phyloP scores from a whole-genome alignment of 1,139 yeast species.

The Keqinozyma sinolaborantium region DNA sequence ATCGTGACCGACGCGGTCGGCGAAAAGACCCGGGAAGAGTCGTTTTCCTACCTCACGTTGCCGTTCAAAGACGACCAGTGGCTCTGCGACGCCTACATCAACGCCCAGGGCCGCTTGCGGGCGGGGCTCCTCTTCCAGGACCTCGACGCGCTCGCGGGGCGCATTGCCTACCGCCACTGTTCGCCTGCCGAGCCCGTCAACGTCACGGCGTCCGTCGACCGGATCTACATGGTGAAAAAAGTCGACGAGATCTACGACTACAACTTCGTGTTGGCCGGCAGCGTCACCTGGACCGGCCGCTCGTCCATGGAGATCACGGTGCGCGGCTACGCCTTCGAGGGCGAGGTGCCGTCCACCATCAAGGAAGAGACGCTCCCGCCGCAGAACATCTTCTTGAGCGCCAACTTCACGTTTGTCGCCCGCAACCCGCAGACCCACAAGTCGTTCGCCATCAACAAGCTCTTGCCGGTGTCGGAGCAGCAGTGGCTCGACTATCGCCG shows the following conservation, averaged over 20 bases:
- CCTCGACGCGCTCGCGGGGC: slow-evolving; percentile 84
- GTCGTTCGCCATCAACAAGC: slow-evolving; percentile 78
- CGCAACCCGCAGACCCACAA: slow-evolving; percentile 87
- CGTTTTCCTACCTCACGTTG: slow-evolving; percentile 67
- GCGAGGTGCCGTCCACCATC: slow-evolving; percentile 35
- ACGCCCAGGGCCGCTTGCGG: slow-evolving; percentile 83
- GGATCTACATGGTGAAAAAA: slow-evolving; percentile 83
- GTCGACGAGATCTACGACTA: slow-evolving; percentile 73
- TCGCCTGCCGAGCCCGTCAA: slow-evolving; percentile 90
- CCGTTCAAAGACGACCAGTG: slow-evolving; percentile 84
- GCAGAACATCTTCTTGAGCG: slow-evolving; percentile 63
- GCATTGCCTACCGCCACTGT: slow-evolving; percentile 83
- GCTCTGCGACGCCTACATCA: slow-evolving; percentile 83
- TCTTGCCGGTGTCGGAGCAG: slow-evolving; percentile 66
- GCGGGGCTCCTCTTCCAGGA: slow-evolving; percentile 93
- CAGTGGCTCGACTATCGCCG: slow-evolving; percentile 84
- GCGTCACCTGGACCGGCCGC: slow-evolving; percentile 90
- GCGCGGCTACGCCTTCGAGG: slow-evolving; percentile 75
- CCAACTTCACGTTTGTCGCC: slow-evolving; percentile 93
- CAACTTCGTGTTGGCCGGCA: slow-evolving; percentile 81
- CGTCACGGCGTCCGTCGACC: slow-evolving; percentile 91
- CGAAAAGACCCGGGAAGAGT: slow-evolving; percentile 73
- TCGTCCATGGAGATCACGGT: slow-evolving; percentile 95
- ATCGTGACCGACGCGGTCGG: slow-evolving; percentile 69
- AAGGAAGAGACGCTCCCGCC: slow-evolving; percentile 46